A percentile compares a stretch with the other conserved stretches of the same genome.
Evolutionary conservation across 2,329 filamentous ascomycete species (phyloP).

Genomic region (Neofusicoccum cordaticola): DNA sequence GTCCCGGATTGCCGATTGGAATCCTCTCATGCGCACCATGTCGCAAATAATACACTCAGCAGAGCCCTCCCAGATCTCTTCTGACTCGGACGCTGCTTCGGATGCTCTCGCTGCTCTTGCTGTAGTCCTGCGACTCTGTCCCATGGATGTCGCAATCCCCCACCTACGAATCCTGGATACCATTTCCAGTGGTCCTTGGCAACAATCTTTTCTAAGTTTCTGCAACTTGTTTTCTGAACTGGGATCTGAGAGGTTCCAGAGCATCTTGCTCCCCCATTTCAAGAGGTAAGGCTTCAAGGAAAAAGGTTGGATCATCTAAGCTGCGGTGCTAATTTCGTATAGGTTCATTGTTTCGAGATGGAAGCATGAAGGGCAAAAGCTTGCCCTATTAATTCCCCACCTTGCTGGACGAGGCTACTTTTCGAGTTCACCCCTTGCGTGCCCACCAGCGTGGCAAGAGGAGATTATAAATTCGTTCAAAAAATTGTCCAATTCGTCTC

Average conservation of each 20-base stretch:
- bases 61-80: conserved; percentile 18
- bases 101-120: conserved; percentile 50
- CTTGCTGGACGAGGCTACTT: conserved; percentile 20
- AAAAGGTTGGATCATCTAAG: background rate
- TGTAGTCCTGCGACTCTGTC: conserved; percentile 70
- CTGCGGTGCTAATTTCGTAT: conserved; percentile 22
- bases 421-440: conserved; percentile 17
- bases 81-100: background rate
- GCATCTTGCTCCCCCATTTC: conserved; percentile 75
- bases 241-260: conserved; percentile 70
- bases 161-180: conserved; percentile 63
- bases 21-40: conserved; percentile 52
- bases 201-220: conserved; percentile 76
- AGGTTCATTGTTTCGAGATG: conserved; percentile 64
- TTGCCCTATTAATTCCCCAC: conserved; percentile 31
- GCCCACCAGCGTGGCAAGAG: conserved; percentile 30
- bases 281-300: conserved; percentile 57
- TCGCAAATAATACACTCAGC: conserved; percentile 29
- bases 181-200: conserved; percentile 64
- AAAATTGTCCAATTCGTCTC: conserved; percentile 37
- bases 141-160: conserved; percentile 75
- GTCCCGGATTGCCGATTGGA: conserved; percentile 70
- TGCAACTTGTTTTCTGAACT: conserved; percentile 77
- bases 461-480: conserved; percentile 67
- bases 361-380: conserved; percentile 29